phyloP scores from a whole-genome alignment of 2,329 filamentous ascomycete species.

The Amesomyces nigricolor region DNA sequence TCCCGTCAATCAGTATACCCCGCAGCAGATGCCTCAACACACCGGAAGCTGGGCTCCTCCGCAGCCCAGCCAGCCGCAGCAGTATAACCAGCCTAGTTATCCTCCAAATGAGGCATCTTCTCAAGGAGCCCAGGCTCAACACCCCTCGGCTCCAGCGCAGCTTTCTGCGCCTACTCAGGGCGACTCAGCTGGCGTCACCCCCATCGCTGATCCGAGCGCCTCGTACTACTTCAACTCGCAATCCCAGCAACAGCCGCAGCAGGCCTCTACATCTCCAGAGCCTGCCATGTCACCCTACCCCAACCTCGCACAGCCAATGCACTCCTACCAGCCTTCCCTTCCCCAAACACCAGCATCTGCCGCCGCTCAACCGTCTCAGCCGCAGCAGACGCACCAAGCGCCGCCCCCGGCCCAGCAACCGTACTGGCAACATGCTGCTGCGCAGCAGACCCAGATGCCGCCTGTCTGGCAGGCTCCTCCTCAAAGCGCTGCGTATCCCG shows the following conservation, averaged over 20 bases:
- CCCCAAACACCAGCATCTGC: constrained; percentile 37
- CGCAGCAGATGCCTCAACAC: constrained; percentile 40
- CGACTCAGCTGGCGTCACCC: constrained; percentile 32
- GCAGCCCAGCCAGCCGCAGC: constrained; percentile 34
- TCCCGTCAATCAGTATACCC: constrained; percentile 40
- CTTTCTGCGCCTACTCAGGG: constrained; percentile 30
- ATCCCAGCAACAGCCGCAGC: constrained; percentile 30
- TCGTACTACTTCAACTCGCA: constrained; percentile 53
- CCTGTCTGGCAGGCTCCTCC: constrained; percentile 40
- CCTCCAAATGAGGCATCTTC: constrained; percentile 29
- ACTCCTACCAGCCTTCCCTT: constrained; percentile 40
- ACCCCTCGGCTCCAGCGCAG: constrained; percentile 31
- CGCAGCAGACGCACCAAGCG: constrained; percentile 27
- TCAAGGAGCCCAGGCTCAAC: constrained; percentile 29
- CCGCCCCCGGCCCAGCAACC: constrained; percentile 37
- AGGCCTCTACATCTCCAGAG: constrained; percentile 38
- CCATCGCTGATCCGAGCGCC: constrained; percentile 46
- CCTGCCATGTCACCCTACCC: constrained; percentile 47
- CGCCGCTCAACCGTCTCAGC: constrained; percentile 35
- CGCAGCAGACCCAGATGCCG: constrained; percentile 37
- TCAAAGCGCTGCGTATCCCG: constrained; percentile 38
- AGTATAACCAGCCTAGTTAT: constrained; percentile 32
- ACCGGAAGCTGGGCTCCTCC: constrained; percentile 47
- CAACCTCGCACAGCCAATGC: constrained; percentile 43
- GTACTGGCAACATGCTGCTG: constrained; percentile 45